Base-by-base conservation (phyloP, 2,329 filamentous ascomycete species). In the Botrytis byssoidea region DNA sequence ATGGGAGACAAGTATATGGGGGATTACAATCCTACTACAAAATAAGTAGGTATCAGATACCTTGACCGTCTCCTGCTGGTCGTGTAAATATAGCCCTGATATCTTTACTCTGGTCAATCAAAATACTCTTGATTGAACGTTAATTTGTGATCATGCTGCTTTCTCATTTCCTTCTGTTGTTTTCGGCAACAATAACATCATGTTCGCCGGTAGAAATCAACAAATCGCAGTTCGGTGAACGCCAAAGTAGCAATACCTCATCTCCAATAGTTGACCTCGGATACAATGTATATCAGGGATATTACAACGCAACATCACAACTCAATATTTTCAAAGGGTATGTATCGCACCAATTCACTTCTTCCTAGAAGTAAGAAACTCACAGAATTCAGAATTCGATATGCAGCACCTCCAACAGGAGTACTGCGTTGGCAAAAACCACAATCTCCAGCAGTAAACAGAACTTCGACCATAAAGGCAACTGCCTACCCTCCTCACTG, bases 321-420 rank as follows among this genome's bases (percentile, higher is more conserved):
- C 68, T 86, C 16, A 86, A 87, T 73, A 79, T 83, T 42, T 87
- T 83, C 80, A 84, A 83, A 78, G 84, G 85, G 85, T 85, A 81
- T 65, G 74, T 55, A n/a, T 32, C 64, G 7, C 22, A 10, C 3
- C 4, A 12, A n/a, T 32, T 37, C n/a, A 10, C 6, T 67, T 10
- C 14, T n/a, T 3, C 22, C 1, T n/a, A 46, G 29, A 42, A 29
- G 37, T 22, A 4, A 16, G 12, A 57, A 44, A 42, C 66, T 60
- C 37, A 69, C 35, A 46, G 60, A 32, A n/a, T 25, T 25, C 46
- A 69, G 55, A 35, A 82, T 86, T 67, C 80, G 83, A 46, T 86
- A 83, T 74, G 84, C 84, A 3, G 82, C 80, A 9, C 79, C 84
- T 14, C 84, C 85, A 20, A 76, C 81, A 0, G 84, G 84, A 12